A percentile compares a stretch with the other conserved stretches of the same genome.
Evolutionary conservation across 371 early-diverging fungal species (phyloP).

Genomic region (Mucor velutinosus): DNA sequence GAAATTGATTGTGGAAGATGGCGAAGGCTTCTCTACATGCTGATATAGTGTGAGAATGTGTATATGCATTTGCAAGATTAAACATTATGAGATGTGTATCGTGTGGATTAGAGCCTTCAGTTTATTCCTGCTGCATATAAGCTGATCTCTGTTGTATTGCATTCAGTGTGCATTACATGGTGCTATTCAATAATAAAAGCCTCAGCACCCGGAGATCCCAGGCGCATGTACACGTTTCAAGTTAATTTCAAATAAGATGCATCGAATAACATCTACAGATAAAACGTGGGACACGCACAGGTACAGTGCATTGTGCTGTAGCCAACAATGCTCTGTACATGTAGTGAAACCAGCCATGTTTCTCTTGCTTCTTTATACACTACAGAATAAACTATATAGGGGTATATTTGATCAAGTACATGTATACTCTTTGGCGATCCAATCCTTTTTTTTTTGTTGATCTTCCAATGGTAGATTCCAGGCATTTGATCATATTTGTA

Average conservation of each 20-base stretch:
- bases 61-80: neutral
- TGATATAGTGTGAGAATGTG: neutral
- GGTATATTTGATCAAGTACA: neutral
- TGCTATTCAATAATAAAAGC: neutral
- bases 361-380: neutral
- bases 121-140: neutral
- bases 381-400: neutral
- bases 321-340: neutral
- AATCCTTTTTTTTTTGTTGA: neutral
- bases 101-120: neutral
- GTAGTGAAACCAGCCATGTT: neutral
- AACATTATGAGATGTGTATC: neutral
- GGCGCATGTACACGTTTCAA: neutral
- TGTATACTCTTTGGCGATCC: neutral
- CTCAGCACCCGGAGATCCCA: neutral
- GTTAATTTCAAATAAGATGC: neutral
- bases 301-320: neutral
- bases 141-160: neutral
- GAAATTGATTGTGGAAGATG: neutral
- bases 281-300: neutral
- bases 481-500: neutral
- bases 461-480: slow-evolving; percentile 2
- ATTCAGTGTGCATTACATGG: neutral
- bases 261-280: neutral
- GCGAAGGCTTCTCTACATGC: neutral